Evolutionary conservation across 352 stramenopile species (phyloP), one percentile per base, ranked within the genome.

Genomic region (Pythium dissimile): DNA sequence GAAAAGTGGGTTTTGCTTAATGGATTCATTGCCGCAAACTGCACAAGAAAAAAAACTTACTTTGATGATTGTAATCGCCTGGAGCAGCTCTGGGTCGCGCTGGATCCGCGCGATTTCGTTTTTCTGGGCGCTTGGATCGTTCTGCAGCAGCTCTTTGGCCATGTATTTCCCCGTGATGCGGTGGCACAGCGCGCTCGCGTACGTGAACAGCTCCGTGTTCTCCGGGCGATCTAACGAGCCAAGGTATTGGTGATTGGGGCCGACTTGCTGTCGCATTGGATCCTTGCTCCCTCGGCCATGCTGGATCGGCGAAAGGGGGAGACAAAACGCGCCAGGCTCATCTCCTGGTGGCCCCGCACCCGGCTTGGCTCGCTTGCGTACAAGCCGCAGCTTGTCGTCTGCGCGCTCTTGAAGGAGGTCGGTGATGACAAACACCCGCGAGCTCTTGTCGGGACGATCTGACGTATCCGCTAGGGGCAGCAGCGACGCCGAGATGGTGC

Each of bases 161-260:
- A 91, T 49, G 64, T 89, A 91, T 27, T 70, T 62, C 12, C 81
- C 81, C 2, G 81, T 88, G 32, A 88, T 67, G 0, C 81, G 71
- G 30, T 91, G 71, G 35, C 80, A 87, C 3, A 91, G 53, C 6
- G 81, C 64, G 47, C 80, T 91, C 3, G 77, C 61, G 38, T 91
- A 91, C 7, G 75, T 56, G 44, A 91, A 91, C 10, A 91, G 49
- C 50, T 89, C 76, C 0, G 77, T 72, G 49, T 81, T 88, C 53
- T 91, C 78, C 1, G 80, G 68, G 5, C 57, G 49, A 0, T 84
- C 66, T 3, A 89, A 49, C 0, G 55, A 41, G 1, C 71, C 54
- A 0, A 82, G 48, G 48, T 86, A 89, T 15, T 59, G 41, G 28
- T 53, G 39, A 24, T 31, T 10, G 20, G 23, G 3, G 16, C 23